phyloP scores from a whole-genome alignment of 148 eudicot genomes.

The Vaccinium corymbosum region DNA sequence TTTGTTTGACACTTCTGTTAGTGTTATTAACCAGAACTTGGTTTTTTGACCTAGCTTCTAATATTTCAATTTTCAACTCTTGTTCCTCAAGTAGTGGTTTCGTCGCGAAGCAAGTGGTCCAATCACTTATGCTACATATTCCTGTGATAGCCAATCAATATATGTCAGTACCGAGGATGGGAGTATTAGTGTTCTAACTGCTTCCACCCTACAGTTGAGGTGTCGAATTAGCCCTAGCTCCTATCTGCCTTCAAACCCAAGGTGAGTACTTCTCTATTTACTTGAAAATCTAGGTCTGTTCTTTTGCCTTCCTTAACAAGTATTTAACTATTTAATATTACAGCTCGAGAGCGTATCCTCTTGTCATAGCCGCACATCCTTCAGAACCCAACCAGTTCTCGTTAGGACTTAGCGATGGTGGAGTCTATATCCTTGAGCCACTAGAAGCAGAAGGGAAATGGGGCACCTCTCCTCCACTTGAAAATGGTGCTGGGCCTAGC shows the following conservation, averaged over 20 bases:
- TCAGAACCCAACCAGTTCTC: slow-evolving; percentile 89
- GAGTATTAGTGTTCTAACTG: slow-evolving; percentile 72
- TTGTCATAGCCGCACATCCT: slow-evolving; percentile 92
- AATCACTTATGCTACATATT: slow-evolving; percentile 82
- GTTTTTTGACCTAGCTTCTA: slow-evolving; percentile 7
- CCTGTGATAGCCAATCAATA: slow-evolving; percentile 86
- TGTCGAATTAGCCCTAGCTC: slow-evolving; percentile 76
- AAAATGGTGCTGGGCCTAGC: slow-evolving; percentile 68
- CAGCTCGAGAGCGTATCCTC: slow-evolving; percentile 64
- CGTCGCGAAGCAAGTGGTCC: slow-evolving; percentile 78
- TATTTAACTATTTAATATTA: slow-evolving; percentile 7
- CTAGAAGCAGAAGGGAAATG: slow-evolving; percentile 80
- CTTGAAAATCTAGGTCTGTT: neutral
- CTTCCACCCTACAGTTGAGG: slow-evolving; percentile 64
- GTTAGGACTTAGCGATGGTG: slow-evolving; percentile 81
- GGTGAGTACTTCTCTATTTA: slow-evolving; percentile 33
- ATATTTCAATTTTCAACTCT: slow-evolving; percentile 18
- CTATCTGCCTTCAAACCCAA: slow-evolving; percentile 67
- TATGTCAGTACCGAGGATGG: slow-evolving; percentile 81
- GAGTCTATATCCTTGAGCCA: slow-evolving; percentile 80
- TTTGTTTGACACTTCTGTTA: neutral
- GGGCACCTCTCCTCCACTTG: slow-evolving; percentile 75
- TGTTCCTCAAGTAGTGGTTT: slow-evolving; percentile 51
- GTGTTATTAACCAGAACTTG: neutral
- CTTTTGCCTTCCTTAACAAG: neutral